Evolutionary conservation across 2,329 filamentous ascomycete species (phyloP).

Genomic region (Massarina eburnea): DNA sequence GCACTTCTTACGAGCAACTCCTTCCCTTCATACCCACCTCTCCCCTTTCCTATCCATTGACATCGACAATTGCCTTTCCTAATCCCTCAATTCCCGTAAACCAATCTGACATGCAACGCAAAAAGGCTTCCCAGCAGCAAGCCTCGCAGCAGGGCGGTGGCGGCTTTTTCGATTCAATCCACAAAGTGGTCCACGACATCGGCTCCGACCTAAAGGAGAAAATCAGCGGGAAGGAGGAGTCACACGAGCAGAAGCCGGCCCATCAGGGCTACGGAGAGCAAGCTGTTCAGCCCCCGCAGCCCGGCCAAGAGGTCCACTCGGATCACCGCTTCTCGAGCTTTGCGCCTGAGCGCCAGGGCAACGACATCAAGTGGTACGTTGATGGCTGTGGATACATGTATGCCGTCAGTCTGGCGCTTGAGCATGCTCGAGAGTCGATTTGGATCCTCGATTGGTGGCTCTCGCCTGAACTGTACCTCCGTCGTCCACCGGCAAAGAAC

Average conservation of each 20-base stretch:
- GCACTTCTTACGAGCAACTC: slow-evolving; percentile 10
- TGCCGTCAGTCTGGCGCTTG: slow-evolving; percentile 77
- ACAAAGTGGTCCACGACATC: slow-evolving; percentile 54
- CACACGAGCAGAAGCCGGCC: slow-evolving; percentile 48
- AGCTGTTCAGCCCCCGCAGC: slow-evolving; percentile 18
- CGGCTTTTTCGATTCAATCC: slow-evolving; percentile 57
- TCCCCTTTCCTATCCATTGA: not conserved
- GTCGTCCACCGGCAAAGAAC: slow-evolving; percentile 78
- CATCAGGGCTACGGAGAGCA: slow-evolving; percentile 18
- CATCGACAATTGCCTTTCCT: not conserved
- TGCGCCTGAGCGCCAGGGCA: slow-evolving; percentile 69
- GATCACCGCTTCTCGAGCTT: slow-evolving; percentile 64
- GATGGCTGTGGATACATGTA: slow-evolving; percentile 75
- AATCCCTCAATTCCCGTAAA: not conserved
- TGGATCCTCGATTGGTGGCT: slow-evolving; percentile 92
- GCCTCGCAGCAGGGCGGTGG: slow-evolving; percentile 31
- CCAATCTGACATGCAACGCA: not conserved
- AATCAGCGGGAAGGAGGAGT: slow-evolving; percentile 49
- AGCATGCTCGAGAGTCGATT: slow-evolving; percentile 74
- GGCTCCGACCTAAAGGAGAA: slow-evolving; percentile 55
- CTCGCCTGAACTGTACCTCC: slow-evolving; percentile 83
- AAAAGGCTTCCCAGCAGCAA: slow-evolving; percentile 24
- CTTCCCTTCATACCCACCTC: not conserved
- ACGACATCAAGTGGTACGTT: slow-evolving; percentile 83
- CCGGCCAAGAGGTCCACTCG: slow-evolving; percentile 43